Conservation (phyloP, 768 basidiomycete species). For the Pleurotus tuber-regium region DNA sequence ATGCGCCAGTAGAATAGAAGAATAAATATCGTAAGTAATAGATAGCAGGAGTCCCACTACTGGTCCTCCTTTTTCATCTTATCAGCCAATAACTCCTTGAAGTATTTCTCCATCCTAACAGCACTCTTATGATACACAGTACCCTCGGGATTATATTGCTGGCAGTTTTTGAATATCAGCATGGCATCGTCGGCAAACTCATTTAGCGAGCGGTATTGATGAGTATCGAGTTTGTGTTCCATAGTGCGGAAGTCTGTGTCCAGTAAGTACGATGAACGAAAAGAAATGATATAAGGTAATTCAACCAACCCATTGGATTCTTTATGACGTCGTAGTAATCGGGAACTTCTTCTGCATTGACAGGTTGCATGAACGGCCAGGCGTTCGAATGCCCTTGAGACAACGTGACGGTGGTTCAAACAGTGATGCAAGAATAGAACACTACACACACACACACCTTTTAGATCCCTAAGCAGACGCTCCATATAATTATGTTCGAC, state of each 20-base stretch:
- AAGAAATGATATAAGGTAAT: no score
- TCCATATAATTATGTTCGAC: conserved; percentile 69
- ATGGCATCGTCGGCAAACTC: conserved; percentile 77
- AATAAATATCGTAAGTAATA: neutral
- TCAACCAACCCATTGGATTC: conserved; percentile 83
- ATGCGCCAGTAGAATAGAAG: neutral
- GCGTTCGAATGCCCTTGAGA: conserved; percentile 57
- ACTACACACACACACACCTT: conserved; percentile 30
- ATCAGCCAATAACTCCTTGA: conserved; percentile 52
- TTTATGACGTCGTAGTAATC: conserved; percentile 92
- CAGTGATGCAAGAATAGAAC: no score
- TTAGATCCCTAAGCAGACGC: conserved; percentile 74
- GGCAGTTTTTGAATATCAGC: conserved; percentile 88
- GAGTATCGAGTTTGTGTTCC: conserved; percentile 85
- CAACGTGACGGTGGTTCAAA: neutral
- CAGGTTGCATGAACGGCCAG: conserved; percentile 88
- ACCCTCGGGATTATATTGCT: conserved; percentile 79
- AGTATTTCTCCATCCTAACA: conserved; percentile 74
- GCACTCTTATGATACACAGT: conserved; percentile 84
- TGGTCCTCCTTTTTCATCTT: conserved; percentile 27
- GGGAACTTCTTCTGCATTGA: conserved; percentile 71
- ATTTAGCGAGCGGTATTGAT: conserved; percentile 74
- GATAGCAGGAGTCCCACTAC: neutral
- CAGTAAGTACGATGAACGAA: no score
- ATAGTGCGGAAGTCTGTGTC: conserved; percentile 87